A percentile compares a stretch with the other conserved stretches of the same genome.
phyloP scores from a whole-genome alignment of 2,329 filamentous ascomycete genomes.

The Fusarium foetens region DNA sequence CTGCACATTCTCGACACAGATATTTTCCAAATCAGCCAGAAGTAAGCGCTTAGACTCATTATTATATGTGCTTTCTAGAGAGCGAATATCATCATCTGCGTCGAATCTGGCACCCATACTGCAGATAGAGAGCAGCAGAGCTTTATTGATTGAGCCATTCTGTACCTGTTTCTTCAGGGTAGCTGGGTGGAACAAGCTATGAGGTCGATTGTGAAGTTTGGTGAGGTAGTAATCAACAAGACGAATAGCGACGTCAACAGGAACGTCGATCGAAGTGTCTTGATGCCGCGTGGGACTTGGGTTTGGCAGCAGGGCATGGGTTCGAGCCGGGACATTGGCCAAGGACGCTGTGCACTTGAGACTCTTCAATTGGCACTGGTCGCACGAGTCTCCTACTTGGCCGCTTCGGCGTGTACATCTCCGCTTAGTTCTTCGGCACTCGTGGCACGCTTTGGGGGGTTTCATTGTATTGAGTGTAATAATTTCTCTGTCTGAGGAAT shows the following conservation, averaged over 20 bases:
- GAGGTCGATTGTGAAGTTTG: constrained; percentile 20
- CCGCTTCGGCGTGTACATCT: constrained; percentile 9
- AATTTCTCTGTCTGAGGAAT: neutral
- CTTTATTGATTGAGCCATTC: neutral
- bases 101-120: constrained; percentile 19
- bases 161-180: neutral
- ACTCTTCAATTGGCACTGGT: neutral
- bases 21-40: constrained; percentile 16
- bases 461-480: constrained; percentile 3
- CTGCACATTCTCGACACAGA: constrained; percentile 28
- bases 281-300: neutral
- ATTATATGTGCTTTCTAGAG: neutral
- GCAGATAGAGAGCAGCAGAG: constrained; percentile 17
- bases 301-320: neutral
- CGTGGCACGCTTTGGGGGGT: constrained; percentile 14
- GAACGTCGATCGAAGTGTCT: neutral
- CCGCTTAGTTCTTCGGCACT: constrained; percentile 23
- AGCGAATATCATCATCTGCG: neutral
- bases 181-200: constrained; percentile 26
- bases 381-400: constrained; percentile 8
- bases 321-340: neutral
- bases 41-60: constrained; percentile 9
- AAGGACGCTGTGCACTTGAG: neutral
- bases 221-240: constrained; percentile 14
- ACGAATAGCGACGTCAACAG: neutral